Conservation (phyloP, 495 filamentous ascomycete genomes). For the Trichocladium uniseriatum region DNA sequence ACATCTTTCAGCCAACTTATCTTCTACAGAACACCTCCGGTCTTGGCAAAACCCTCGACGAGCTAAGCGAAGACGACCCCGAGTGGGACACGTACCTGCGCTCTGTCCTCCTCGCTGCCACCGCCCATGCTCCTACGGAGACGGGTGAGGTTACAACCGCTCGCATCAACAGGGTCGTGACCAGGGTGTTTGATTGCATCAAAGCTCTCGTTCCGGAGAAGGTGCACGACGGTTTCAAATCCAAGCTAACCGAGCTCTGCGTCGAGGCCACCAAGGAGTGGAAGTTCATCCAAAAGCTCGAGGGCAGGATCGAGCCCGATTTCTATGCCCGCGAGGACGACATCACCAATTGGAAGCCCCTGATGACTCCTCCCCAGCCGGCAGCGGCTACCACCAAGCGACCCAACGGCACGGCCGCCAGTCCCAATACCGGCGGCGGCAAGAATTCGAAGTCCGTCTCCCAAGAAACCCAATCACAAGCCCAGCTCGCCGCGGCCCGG, state of each 20-base stretch:
- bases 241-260: background rate
- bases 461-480: background rate
- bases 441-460: background rate
- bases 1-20: constrained; percentile 20
- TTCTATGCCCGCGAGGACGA: too few species aligned
- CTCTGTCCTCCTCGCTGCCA: constrained; percentile 12
- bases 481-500: background rate
- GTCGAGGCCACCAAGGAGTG: background rate
- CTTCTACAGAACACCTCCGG: constrained; percentile 1
- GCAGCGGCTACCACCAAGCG: background rate
- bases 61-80: constrained; percentile 1
- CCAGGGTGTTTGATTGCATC: too few species aligned
- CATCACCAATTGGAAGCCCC: background rate
- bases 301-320: constrained; percentile 3
- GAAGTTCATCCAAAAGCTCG: constrained; percentile 7
- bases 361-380: background rate
- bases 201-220: too few species aligned
- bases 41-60: constrained; percentile 1
- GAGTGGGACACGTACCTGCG: constrained; percentile 15
- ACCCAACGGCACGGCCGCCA: background rate
- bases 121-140: too few species aligned
- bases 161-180: too few species aligned
- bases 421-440: background rate
- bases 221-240: background rate
- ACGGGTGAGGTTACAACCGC: too few species aligned